Evolutionary conservation across 225 moss, liverwort and hornwort species (phyloP), one percentile per base, ranked within the genome.

Genomic region (Climacium dendroides): DNA sequence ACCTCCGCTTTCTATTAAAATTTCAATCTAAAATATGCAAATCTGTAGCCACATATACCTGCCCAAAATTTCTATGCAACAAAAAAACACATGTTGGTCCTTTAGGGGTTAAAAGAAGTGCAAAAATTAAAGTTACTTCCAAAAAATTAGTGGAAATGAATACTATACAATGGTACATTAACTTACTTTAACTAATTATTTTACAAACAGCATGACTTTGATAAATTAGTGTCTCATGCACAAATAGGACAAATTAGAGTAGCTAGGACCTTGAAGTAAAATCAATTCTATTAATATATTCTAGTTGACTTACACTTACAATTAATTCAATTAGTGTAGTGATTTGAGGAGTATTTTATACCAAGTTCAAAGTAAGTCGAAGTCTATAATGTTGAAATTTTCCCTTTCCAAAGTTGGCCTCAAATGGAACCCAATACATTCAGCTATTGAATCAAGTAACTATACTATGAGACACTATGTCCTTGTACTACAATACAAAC

Each of bases 301-400:
- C 3, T 0, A 10, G 0, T 29, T 47, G 10, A 45, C 6, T 18
- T 47, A 11, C 0, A 0, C 7, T 73, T 18, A 18, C 2, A 0
- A 29, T 72, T 45, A 72, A 72, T 29, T 72, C 45, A 45, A 45
- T 47, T 0, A 0, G 2, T 29, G 3, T 29, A 0, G 6, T 29
- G 17, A 45, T 45, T 45, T 45, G 45, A 45, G 6, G 17, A 45
- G 10, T 45, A 2, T 3, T 72, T 47, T 6, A 17, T 10, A 47
- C 6, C 4, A 18, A 72, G 72, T 45, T 29, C 47, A 29, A 45
- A 45, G 4, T 47, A 45, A 45, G 10, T 2, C 4, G 2, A 10
- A 3, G 10, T 29, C 3, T 43, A 3, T 9, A 29, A 28, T 28
- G 26, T 0, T 72, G 6, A 10, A 45, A 29, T 45, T 72, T 4